phyloP scores from a whole-genome alignment of 306 rosid genomes.

The Lathyrus oleraceus region DNA sequence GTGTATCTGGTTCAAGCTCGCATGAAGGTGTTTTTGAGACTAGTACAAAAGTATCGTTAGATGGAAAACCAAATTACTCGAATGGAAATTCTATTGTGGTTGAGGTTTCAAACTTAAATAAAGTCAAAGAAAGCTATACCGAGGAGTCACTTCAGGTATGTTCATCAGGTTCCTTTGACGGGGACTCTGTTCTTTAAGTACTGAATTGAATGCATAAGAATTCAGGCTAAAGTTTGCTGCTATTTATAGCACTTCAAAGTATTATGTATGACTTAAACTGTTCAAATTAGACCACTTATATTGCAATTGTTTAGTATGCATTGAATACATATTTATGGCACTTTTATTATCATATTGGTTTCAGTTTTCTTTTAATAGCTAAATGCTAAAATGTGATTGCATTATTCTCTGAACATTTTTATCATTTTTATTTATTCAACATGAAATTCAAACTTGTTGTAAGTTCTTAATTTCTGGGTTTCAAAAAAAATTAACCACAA shows the following conservation, averaged over 20 bases:
- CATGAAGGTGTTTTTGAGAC: slow-evolving; percentile 98
- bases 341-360: slow-evolving; percentile 4
- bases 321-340: not conserved
- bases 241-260: not conserved
- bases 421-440: slow-evolving; percentile 2
- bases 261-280: not conserved
- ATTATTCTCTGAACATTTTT: slow-evolving; percentile 1
- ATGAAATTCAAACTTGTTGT: slow-evolving; percentile 3
- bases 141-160: slow-evolving; percentile 95
- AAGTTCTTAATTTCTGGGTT: slow-evolving; percentile 9
- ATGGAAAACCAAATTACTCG: slow-evolving; percentile 84
- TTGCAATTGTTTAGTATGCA: slow-evolving; percentile 5
- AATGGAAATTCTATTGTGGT: slow-evolving; percentile 88
- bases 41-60: slow-evolving; percentile 77
- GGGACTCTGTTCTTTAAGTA: slow-evolving; percentile 11
- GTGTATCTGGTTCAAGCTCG: slow-evolving; percentile 80
- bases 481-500: not conserved
- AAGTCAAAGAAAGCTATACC: slow-evolving; percentile 92
- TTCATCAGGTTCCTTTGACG: slow-evolving; percentile 16
- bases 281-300: slow-evolving; percentile 1
- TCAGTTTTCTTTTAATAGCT: slow-evolving; percentile 19
- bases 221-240: slow-evolving; percentile 20
- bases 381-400: slow-evolving; percentile 25
- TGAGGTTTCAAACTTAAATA: slow-evolving; percentile 84
- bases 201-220: slow-evolving; percentile 12